Percentiles rank a stretch among this genome's conserved stretches.
Conservation (phyloP, 176 grass and related monocot genomes). For the Cenchrus americanus region DNA sequence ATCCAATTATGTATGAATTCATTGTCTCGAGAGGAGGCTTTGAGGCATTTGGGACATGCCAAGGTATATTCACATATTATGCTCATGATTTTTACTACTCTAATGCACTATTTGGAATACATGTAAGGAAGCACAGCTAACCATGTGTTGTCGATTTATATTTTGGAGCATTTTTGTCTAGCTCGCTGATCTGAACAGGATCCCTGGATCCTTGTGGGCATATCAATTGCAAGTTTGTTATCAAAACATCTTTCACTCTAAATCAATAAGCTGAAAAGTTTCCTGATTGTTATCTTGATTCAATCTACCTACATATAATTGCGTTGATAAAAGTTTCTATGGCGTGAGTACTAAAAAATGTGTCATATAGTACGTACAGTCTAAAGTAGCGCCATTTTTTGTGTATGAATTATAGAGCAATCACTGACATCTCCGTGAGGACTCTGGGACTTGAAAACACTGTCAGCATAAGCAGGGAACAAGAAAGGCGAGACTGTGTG, state of each 20-base stretch:
- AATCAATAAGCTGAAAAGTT: background rate
- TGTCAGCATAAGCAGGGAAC: too few relatives aligned
- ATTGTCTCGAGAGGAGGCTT: conserved; percentile 85
- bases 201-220: too few relatives aligned
- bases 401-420: too few relatives aligned
- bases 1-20: conserved; percentile 94
- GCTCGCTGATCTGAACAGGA: background rate
- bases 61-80: conserved; percentile 58
- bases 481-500: too few relatives aligned
- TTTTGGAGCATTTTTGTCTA: conserved; percentile 31
- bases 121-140: conserved; percentile 8
- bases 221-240: background rate
- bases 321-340: background rate
- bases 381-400: too few relatives aligned
- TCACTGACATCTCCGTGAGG: too few relatives aligned
- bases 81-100: conserved; percentile 2
- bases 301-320: conserved; percentile 12
- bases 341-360: too few relatives aligned
- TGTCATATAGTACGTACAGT: too few relatives aligned
- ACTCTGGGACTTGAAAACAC: too few relatives aligned
- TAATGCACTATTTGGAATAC: conserved; percentile 32
- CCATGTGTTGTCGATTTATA: conserved; percentile 15
- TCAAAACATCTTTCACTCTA: background rate
- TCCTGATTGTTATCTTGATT: background rate
- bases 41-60: conserved; percentile 89